Conservation (phyloP, 1,284 basidiomycete genomes). For the Ceratobasidium sp. region DNA sequence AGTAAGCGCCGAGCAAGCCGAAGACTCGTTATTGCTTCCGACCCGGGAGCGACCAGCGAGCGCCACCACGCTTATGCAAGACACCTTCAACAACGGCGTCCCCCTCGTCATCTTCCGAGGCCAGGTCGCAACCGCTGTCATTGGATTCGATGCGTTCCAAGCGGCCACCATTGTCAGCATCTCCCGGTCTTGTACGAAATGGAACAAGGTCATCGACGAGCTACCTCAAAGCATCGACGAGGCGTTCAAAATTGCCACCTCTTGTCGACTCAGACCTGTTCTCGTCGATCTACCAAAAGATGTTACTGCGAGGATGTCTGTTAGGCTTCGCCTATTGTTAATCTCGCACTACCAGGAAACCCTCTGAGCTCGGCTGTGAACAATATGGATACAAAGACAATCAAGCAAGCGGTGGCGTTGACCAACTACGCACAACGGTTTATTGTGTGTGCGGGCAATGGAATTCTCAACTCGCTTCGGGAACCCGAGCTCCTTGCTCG, state of each 20-base stretch:
- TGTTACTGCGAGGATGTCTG: slow-evolving; percentile 94
- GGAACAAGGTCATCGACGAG: slow-evolving; percentile 98
- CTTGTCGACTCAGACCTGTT: slow-evolving; percentile 96
- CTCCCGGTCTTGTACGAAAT: slow-evolving; percentile 97
- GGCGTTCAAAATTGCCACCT: slow-evolving; percentile 99
- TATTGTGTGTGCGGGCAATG: slow-evolving; percentile 94
- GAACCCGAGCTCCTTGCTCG: slow-evolving; percentile 88
- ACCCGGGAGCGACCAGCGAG: slow-evolving; percentile 99
- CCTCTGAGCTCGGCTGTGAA: slow-evolving; percentile 71
- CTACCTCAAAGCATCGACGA: slow-evolving; percentile 97
- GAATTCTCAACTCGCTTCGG: slow-evolving; percentile 84
- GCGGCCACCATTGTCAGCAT: slow-evolving; percentile 98
- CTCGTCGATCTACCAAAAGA: slow-evolving; percentile 99
- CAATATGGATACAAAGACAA: slow-evolving; percentile 74
- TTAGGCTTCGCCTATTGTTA: slow-evolving; percentile 85
- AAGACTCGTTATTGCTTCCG: slow-evolving; percentile 98
- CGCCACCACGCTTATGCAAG: slow-evolving; percentile 98
- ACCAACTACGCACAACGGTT: slow-evolving; percentile 96
- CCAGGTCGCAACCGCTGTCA: slow-evolving; percentile 97
- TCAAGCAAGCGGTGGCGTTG: slow-evolving; percentile 87
- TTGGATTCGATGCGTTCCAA: slow-evolving; percentile 98
- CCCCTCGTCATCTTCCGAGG: slow-evolving; percentile 97
- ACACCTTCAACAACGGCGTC: slow-evolving; percentile 94
- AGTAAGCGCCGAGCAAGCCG: too few species aligned
- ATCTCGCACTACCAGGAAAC: slow-evolving; percentile 83